Percentiles rank a stretch among this genome's conserved stretches.
phyloP scores from a whole-genome alignment of 768 basidiomycete genomes.

The Kwoniella newhampshirensis region DNA sequence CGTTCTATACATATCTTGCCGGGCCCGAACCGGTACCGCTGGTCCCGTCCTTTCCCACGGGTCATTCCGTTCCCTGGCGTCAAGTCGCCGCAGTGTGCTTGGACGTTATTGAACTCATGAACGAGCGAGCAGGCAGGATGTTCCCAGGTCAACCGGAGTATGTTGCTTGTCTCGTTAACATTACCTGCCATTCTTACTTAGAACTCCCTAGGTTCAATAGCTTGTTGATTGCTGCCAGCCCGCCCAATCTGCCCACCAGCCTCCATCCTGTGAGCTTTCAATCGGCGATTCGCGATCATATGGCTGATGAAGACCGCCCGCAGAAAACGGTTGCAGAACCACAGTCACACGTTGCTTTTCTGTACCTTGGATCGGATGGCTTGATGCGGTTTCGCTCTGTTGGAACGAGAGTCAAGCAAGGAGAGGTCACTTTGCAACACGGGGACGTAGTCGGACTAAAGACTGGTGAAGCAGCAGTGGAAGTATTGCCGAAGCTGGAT shows the following conservation, averaged over 20 bases:
- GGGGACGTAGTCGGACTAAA: constrained; percentile 43
- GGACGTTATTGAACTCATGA: constrained; percentile 36
- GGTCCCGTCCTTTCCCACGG: constrained; percentile 12
- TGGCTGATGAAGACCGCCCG: background rate
- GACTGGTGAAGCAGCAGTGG: constrained; percentile 29
- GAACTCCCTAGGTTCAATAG: constrained; percentile 41
- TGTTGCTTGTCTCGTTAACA: constrained; percentile 10
- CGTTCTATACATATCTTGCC: constrained; percentile 41
- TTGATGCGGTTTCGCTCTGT: constrained; percentile 11
- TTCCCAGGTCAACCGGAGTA: constrained; percentile 43
- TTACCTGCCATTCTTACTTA: no score
- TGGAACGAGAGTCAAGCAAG: constrained; percentile 8
- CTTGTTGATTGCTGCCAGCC: constrained; percentile 31
- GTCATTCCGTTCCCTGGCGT: constrained; percentile 28
- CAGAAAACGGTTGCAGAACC: constrained; percentile 4
- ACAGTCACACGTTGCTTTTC: constrained; percentile 23
- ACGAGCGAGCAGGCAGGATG: constrained; percentile 39
- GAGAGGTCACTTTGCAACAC: constrained; percentile 36
- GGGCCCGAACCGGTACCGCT: constrained; percentile 27
- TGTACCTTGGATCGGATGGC: constrained; percentile 45
- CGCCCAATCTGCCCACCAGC: constrained; percentile 25
- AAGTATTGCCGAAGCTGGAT: constrained; percentile 28
- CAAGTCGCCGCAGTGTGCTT: constrained; percentile 26
- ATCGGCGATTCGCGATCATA: background rate
- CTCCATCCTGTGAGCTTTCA: constrained; percentile 28